Evolutionary conservation across 306 rosid species (phyloP), one percentile per base, ranked within the genome.

Genomic region (Vigna unguiculata): DNA sequence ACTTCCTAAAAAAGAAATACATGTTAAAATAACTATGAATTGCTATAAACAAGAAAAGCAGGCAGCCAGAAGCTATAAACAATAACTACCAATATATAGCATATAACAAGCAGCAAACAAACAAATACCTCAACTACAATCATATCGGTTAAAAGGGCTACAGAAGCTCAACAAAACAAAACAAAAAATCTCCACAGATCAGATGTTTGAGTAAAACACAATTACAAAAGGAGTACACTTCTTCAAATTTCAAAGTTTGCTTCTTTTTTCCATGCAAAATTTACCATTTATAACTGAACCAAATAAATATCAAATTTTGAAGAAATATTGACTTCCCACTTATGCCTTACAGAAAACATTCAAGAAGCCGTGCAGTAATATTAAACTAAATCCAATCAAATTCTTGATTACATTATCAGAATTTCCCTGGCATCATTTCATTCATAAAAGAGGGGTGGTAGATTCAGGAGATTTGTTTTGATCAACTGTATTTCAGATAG

Each of bases 1-100:
- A 82, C 97, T 85, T 89, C 97, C 99, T 93, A 54, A 69, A 66
- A 84, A 80, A 74, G 32, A 63, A 75, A 43, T 63, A 70, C 14
- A 76, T 54, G 67, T 66, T 59, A 70, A 47, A 28, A 74, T 22
- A 80, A 30, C 59, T 49, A 74, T 20, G n/a, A 64, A 72, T 22
- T 30, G 59, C 65, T 43, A 71, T 41, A 32, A 71, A 66, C 32
- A 71, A 7, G 36, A 60, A 57, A 75, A 61, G 53, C 71, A 72
- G 14, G 49, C 13, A 28, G 21, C 16, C 48, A 34, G 5, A 69
- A 84, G 54, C 12, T 34, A 64, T 20, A 15, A 77, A 17, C 3
- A 24, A 51, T 22, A 71, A 38, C 49, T 52, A 16, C 65, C 22
- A 34, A 17, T n/a, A 20, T 24, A 61, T 34, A 48, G 70, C 63